phyloP scores from a whole-genome alignment of 352 stramenopile genomes.

The Phytopythium litorale region DNA sequence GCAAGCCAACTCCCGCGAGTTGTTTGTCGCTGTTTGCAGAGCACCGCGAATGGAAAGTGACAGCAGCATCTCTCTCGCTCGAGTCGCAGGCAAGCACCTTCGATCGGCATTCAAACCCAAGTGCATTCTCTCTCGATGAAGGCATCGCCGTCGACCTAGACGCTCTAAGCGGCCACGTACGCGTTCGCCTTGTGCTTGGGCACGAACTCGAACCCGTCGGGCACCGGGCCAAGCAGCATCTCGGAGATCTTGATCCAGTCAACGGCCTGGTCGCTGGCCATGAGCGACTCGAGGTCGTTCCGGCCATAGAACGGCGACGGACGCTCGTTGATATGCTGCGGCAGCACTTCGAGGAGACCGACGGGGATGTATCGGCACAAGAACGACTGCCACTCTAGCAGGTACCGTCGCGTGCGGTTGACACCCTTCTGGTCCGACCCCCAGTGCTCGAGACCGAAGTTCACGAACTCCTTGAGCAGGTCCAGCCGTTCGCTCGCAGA shows the following conservation, averaged over 20 bases:
- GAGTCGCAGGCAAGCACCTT: too few relatives aligned
- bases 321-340: slow-evolving; percentile 97
- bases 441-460: slow-evolving; percentile 99
- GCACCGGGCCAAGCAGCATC: slow-evolving; percentile 96
- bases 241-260: slow-evolving; percentile 99
- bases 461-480: slow-evolving; percentile 96
- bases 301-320: slow-evolving; percentile 91
- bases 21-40: too few relatives aligned
- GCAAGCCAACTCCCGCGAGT: too few relatives aligned
- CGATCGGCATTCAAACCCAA: neutral
- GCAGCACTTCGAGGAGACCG: slow-evolving; percentile 93
- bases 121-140: neutral
- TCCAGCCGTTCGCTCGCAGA: slow-evolving; percentile 95
- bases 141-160: neutral
- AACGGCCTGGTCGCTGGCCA: slow-evolving; percentile 91
- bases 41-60: too few relatives aligned
- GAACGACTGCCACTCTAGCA: slow-evolving; percentile 99
- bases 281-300: slow-evolving; percentile 97
- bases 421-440: slow-evolving; percentile 98
- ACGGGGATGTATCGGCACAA: slow-evolving; percentile 98
- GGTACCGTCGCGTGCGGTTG: slow-evolving; percentile 96
- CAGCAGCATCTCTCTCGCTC: too few relatives aligned
- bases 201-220: slow-evolving; percentile 91
- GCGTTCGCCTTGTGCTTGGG: slow-evolving; percentile 98
- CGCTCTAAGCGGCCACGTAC: slow-evolving; percentile 58